A percentile compares a stretch with the other conserved stretches of the same genome.
These are phyloP conservation scores for Ocimum tenuiflorum DNA, from an alignment of 257 asterid genomes.

Conservation along the genomic window DNA sequence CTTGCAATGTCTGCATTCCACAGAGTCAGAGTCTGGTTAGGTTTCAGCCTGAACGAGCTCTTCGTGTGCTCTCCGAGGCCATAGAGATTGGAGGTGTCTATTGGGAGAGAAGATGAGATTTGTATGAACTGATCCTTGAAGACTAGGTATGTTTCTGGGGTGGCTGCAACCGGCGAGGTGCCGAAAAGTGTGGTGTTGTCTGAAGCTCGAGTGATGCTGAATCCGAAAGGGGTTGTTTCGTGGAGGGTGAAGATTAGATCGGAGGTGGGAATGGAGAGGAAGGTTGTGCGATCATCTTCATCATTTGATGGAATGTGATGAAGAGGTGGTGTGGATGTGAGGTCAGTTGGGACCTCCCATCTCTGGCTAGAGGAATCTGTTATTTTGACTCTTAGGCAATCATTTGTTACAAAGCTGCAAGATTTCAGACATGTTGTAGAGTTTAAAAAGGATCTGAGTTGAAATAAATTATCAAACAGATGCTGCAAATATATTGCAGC, in stretches of 20 bases:
- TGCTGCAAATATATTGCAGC: not conserved
- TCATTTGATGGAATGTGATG: not conserved
- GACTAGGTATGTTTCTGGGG: conserved; percentile 32
- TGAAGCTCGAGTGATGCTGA: conserved; percentile 42
- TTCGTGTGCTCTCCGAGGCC: conserved; percentile 88
- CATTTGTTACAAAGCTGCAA: not conserved
- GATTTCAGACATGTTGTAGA: not conserved
- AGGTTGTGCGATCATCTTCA: not conserved
- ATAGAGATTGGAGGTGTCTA: conserved; percentile 45
- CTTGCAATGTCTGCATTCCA: conserved; percentile 74
- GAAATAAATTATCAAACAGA: not conserved
- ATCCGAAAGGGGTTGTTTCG: conserved; percentile 38
- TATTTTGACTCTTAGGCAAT: not conserved
- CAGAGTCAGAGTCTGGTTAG: conserved; percentile 57
- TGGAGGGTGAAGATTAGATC: conserved; percentile 40
- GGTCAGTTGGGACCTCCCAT: not conserved
- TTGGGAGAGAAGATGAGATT: conserved; percentile 61
- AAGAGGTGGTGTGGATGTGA: not conserved
- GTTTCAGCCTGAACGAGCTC: conserved; percentile 47
- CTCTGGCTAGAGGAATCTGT: not conserved
- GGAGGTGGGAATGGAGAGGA: conserved; percentile 26
- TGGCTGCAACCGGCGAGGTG: conserved; percentile 20
- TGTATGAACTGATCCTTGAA: conserved; percentile 83
- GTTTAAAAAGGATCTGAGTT: too few species aligned
- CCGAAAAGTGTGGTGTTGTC: conserved; percentile 34